Conservation (phyloP, 306 rosid genomes). For the Rosa persica region DNA sequence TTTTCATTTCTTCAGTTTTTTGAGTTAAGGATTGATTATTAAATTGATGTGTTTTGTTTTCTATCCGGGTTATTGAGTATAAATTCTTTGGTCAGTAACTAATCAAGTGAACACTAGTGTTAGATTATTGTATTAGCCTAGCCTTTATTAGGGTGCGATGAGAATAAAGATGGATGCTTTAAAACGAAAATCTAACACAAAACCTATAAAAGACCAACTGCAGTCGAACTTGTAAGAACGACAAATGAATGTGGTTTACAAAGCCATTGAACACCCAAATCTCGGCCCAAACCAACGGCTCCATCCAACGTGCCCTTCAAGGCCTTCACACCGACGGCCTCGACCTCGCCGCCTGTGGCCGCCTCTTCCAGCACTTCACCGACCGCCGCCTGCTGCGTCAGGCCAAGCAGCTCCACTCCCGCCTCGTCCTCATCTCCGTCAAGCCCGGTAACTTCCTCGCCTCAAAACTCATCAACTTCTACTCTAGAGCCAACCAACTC, state of each 20-base stretch:
- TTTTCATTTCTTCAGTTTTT: too few species aligned
- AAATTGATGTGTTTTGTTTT: too few species aligned
- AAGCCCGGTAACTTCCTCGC: slow-evolving; percentile 80
- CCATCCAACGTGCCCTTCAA: slow-evolving; percentile 34
- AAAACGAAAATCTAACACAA: background rate
- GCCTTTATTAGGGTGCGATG: too few species aligned
- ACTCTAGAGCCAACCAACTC: slow-evolving; percentile 43
- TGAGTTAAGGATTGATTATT: too few species aligned
- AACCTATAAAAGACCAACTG: background rate
- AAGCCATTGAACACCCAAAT: slow-evolving; percentile 38
- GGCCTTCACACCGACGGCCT: slow-evolving; percentile 26
- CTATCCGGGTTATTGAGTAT: too few species aligned
- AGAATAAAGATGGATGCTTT: background rate
- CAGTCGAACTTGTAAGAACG: background rate
- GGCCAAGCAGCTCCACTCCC: slow-evolving; percentile 80
- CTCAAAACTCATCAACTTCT: slow-evolving; percentile 62
- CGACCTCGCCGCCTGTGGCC: slow-evolving; percentile 60
- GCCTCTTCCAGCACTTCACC: slow-evolving; percentile 60
- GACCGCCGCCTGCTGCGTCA: slow-evolving; percentile 51
- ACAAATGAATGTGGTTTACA: slow-evolving; percentile 46
- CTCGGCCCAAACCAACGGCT: slow-evolving; percentile 10
- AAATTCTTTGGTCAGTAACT: too few species aligned
- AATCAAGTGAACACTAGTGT: too few species aligned
- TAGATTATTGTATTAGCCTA: too few species aligned
- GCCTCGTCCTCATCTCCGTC: slow-evolving; percentile 61